These are phyloP conservation scores for Paraphaeosphaeria sporulosa DNA, from an alignment of 2,329 filamentous ascomycete species.

Conservation along the genomic window DNA sequence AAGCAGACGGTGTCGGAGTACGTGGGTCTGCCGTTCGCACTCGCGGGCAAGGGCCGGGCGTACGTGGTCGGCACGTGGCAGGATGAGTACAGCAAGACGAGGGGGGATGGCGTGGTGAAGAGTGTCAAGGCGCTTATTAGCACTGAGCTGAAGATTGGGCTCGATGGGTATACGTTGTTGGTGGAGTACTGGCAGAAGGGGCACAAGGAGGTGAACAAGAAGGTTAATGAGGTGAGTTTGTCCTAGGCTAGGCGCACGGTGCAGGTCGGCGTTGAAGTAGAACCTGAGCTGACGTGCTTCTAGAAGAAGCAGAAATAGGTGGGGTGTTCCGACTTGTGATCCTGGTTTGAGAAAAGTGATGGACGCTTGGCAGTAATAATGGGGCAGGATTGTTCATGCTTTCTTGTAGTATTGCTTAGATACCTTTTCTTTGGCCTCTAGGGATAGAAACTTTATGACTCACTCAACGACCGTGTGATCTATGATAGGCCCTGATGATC, in stretches of 20 bases:
- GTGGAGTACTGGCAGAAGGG: slow-evolving; percentile 42
- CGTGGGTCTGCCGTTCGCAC: slow-evolving; percentile 38
- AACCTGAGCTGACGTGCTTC: not conserved
- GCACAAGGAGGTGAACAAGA: slow-evolving; percentile 44
- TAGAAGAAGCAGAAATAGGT: slow-evolving; percentile 8
- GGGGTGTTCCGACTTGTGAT: not conserved
- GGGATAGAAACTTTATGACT: slow-evolving; percentile 2
- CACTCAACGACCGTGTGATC: not conserved
- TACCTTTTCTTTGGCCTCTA: slow-evolving; percentile 18
- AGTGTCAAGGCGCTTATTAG: slow-evolving; percentile 46
- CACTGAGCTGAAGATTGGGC: slow-evolving; percentile 50
- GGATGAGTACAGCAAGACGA: slow-evolving; percentile 51
- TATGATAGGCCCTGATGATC: not conserved
- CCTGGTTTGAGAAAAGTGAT: not conserved
- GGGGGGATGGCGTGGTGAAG: slow-evolving; percentile 44
- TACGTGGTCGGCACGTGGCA: slow-evolving; percentile 49
- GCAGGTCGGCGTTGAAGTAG: not conserved
- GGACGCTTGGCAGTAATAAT: not conserved
- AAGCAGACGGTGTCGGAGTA: slow-evolving; percentile 37
- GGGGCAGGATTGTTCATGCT: slow-evolving; percentile 5
- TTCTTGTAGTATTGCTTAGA: slow-evolving; percentile 16
- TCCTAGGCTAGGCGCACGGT: not conserved
- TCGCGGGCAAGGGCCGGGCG: slow-evolving; percentile 38
- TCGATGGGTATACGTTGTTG: slow-evolving; percentile 42
- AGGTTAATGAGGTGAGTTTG: slow-evolving; percentile 39